Base-by-base conservation (phyloP, 129 eudicot genomes). In the Silybum marianum region DNA sequence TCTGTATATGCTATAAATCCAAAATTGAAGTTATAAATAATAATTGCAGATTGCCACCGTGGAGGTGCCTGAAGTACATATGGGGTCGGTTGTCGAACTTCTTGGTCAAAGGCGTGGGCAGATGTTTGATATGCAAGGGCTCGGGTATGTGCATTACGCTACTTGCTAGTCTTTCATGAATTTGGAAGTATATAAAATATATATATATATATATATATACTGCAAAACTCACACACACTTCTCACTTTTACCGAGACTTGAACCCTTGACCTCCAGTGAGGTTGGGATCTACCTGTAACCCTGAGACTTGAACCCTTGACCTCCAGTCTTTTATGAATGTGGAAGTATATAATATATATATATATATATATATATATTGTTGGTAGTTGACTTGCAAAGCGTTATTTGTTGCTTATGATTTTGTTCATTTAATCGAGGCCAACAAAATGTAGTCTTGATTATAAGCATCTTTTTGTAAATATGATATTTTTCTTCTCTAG, bases 51-150 rank as follows among this genome's bases (percentile, higher is more conserved):
- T 92, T 83, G 99, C 97, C 68, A 86, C 95, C 39, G 97, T 95
- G 77, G 99, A 95, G 90, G 97, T 92, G 42, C 97, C 93, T 0
- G 97, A 95, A 85, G 89, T 65, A 75, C 93, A 92, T 80, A 76
- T 89, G 88, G 99, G 99, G 12, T 75, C 94, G 14, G 99, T 95
- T 71, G 97, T 95, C 51, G 97, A 95, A 88, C 97, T 92, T 87
- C 94, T 95, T 12, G 99, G 99, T 82, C 85, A 85, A 90, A 89
- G 99, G 78, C 97, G 99, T 80, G 99, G 97, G 44, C 99, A 86
- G 78, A 95, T 95, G 99, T 72, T 87, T 86, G 96, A 95, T 78
- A 95, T 95, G 99, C 90, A 95, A 84, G 97, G 93, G 30, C 81
- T 88, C 67, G 97, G 97, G 96, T 95, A 90, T 21, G 91, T 72